These are phyloP conservation scores for Tylopilus intermedius DNA, from an alignment of 768 basidiomycete species.

Conservation along the genomic window DNA sequence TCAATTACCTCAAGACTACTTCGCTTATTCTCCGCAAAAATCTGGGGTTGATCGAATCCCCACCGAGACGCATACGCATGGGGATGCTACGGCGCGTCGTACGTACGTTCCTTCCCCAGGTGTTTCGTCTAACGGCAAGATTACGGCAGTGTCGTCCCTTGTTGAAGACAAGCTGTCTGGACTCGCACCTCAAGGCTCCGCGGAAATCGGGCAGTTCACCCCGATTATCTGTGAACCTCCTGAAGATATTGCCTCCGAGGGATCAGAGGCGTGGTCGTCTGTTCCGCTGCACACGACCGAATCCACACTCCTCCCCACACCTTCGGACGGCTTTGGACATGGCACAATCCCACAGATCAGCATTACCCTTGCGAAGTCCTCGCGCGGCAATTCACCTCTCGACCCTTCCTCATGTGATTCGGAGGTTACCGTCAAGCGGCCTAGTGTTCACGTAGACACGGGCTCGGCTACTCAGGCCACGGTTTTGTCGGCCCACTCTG, in stretches of 20 bases:
- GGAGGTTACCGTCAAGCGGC: conserved; percentile 22
- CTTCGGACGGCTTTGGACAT: conserved; percentile 10
- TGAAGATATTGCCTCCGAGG: conserved; percentile 23
- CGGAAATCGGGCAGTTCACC: conserved; percentile 24
- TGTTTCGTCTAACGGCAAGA: conserved; percentile 8
- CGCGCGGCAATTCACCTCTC: conserved; percentile 26
- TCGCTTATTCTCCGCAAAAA: conserved; percentile 18
- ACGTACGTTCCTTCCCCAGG: conserved; percentile 15
- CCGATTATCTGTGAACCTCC: conserved; percentile 29
- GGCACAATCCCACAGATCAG: conserved; percentile 27
- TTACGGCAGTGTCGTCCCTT: conserved; percentile 16
- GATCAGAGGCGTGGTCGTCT: conserved; percentile 14
- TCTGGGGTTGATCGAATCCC: conserved; percentile 29
- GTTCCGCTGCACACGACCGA: conserved; percentile 11
- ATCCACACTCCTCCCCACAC: conserved; percentile 13
- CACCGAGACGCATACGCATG: conserved; percentile 7
- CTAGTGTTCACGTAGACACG: conserved; percentile 29
- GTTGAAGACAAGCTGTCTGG: conserved; percentile 10
- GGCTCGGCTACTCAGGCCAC: conserved; percentile 21
- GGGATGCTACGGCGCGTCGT: conserved; percentile 17
- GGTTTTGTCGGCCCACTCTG: conserved; percentile 8
- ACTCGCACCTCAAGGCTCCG: conserved; percentile 15
- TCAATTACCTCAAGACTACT: conserved; percentile 27
- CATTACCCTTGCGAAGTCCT: conserved; percentile 28
- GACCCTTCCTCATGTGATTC: conserved; percentile 25